phyloP scores from a whole-genome alignment of 1,284 basidiomycete genomes.

The Trametes hirsuta region DNA sequence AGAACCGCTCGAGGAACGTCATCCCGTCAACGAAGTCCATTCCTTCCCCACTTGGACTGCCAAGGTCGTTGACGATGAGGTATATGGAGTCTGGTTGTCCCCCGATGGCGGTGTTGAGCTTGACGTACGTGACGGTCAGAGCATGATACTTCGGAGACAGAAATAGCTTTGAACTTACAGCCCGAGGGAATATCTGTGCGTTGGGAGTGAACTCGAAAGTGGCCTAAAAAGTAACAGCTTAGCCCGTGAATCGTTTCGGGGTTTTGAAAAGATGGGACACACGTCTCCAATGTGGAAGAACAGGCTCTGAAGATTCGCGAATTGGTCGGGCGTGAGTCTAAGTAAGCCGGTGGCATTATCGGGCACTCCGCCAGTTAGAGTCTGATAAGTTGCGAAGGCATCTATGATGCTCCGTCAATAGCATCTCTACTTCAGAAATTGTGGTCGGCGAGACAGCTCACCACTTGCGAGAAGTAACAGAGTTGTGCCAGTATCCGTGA shows the following conservation, averaged over 20 bases:
- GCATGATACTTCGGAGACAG: background rate
- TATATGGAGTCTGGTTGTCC: conserved; percentile 29
- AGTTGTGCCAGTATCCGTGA: conserved; percentile 35
- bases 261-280: conserved; percentile 2
- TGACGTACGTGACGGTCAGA: background rate
- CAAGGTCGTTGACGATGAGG: conserved; percentile 32
- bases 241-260: background rate
- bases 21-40: conserved; percentile 38
- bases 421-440: no score
- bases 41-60: conserved; percentile 28
- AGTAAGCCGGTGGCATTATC: conserved; percentile 32
- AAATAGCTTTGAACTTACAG: conserved; percentile 36
- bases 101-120: conserved; percentile 35
- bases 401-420: background rate
- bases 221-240: background rate
- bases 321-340: conserved; percentile 26
- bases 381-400: conserved; percentile 23
- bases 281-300: conserved; percentile 31
- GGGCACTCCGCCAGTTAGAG: conserved; percentile 28
- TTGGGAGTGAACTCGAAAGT: conserved; percentile 51
- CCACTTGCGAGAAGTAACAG: conserved; percentile 41
- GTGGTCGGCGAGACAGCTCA: conserved; percentile 13
- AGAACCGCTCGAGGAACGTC: conserved; percentile 59
- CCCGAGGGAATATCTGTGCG: conserved; percentile 54
- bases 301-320: conserved; percentile 29